Evolutionary conservation across 73 alveolate genomes (phyloP).

Genomic region (Paramecium pentaurelia): DNA sequence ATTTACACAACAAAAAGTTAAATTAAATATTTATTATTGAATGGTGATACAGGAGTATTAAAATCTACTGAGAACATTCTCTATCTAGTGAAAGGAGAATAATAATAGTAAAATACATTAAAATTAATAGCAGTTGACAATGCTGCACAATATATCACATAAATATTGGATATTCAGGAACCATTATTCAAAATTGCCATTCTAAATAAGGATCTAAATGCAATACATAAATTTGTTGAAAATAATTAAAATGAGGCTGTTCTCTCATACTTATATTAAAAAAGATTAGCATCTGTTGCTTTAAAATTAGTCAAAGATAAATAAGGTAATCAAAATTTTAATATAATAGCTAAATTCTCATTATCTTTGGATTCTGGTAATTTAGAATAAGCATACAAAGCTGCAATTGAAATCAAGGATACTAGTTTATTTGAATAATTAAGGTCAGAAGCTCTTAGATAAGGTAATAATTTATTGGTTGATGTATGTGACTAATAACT

Average conservation of each 20-base stretch:
- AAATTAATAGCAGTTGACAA: not conserved
- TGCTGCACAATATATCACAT: not conserved
- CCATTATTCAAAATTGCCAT: constrained; percentile 66
- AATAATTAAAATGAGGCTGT: constrained; percentile 62
- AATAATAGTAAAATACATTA: not conserved
- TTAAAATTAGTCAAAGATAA: constrained; percentile 38
- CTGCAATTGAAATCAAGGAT: not conserved
- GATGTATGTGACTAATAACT: constrained; percentile 53
- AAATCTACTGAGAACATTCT: constrained; percentile 63
- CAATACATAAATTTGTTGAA: constrained; percentile 55
- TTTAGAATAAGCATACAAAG: constrained; percentile 13
- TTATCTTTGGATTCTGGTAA: not conserved
- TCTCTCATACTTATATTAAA: constrained; percentile 62
- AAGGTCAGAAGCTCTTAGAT: constrained; percentile 48
- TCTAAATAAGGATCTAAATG: constrained; percentile 59
- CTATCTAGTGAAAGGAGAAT: constrained; percentile 48
- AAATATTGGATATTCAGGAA: constrained; percentile 59
- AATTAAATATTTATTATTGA: constrained; percentile 78
- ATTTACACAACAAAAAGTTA: constrained; percentile 88
- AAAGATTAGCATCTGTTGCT: constrained; percentile 68
- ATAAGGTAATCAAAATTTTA: not conserved
- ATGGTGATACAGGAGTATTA: constrained; percentile 68
- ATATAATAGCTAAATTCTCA: constrained; percentile 25
- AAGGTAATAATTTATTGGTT: constrained; percentile 33
- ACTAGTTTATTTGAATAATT: not conserved